phyloP scores from a whole-genome alignment of 805 yeast species.

The Yueomyces sp. region DNA sequence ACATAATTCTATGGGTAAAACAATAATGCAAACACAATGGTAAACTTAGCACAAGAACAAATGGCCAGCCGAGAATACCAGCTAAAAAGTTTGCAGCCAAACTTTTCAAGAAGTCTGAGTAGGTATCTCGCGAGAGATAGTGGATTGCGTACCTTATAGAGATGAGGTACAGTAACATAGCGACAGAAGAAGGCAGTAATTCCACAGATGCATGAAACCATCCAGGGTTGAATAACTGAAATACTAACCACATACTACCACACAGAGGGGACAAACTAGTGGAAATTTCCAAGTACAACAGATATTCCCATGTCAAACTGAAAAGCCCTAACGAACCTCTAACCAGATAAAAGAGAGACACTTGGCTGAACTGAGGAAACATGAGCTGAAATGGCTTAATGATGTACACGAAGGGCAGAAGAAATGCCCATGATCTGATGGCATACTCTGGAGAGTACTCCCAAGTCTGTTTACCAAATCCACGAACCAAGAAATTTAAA shows the following conservation, averaged over 20 bases:
- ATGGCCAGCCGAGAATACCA: constrained; percentile 87
- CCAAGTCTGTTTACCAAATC: constrained; percentile 92
- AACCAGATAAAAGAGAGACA: constrained; percentile 14
- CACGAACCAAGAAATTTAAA: constrained; percentile 58
- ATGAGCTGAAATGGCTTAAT: constrained; percentile 11
- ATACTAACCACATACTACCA: constrained; percentile 50
- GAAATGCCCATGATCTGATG: constrained; percentile 73
- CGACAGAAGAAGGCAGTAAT: constrained; percentile 72
- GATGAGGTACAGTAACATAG: constrained; percentile 35
- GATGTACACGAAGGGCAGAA: constrained; percentile 31
- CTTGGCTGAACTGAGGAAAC: constrained; percentile 19
- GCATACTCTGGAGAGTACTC: constrained; percentile 87
- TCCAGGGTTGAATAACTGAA: constrained; percentile 58
- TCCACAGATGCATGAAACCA: constrained; percentile 82
- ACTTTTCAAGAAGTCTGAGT: constrained; percentile 13
- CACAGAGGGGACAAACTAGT: constrained; percentile 16
- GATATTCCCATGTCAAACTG: constrained; percentile 33
- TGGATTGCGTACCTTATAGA: constrained; percentile 16
- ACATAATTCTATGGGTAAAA: constrained; percentile 13
- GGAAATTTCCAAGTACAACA: constrained; percentile 14
- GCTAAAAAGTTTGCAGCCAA: constrained; percentile 34
- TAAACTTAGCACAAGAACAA: constrained; percentile 47
- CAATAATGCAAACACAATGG: constrained; percentile 40
- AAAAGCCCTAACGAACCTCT: constrained; percentile 15
- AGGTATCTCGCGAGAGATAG: constrained; percentile 15